Evolutionary conservation across 441 rosid genomes (phyloP).

Genomic region (Gossypium schwendimanii): DNA sequence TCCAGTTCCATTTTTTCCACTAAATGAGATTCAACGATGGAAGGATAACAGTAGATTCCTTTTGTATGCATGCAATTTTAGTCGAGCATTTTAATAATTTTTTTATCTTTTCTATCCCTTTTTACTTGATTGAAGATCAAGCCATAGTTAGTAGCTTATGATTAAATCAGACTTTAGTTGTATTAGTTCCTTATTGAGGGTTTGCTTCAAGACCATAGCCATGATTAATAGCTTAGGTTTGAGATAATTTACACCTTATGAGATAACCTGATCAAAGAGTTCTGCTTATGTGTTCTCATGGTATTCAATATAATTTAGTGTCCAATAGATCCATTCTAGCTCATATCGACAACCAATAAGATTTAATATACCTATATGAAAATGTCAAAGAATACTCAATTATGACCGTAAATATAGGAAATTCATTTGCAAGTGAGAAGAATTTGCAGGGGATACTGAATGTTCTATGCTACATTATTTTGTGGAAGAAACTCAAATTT

Average conservation of each 20-base stretch:
- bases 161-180: not conserved
- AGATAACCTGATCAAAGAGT: not conserved
- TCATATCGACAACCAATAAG: not conserved
- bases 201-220: not conserved
- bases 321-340: not conserved
- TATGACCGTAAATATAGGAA: not conserved
- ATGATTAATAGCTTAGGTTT: not conserved
- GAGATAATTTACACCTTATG: not conserved
- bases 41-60: not conserved
- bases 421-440: not conserved
- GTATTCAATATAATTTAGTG: not conserved
- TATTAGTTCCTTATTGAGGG: not conserved
- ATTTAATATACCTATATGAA: not conserved
- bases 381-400: not conserved
- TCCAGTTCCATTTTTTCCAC: not conserved
- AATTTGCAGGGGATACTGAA: not conserved
- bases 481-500: not conserved
- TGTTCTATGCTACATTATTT: not conserved
- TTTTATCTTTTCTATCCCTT: not conserved
- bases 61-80: not conserved
- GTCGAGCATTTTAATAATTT: not conserved
- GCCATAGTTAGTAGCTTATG: not conserved
- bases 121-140: not conserved
- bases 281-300: not conserved
- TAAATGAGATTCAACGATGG: not conserved